Evolutionary conservation across 768 basidiomycete species (phyloP).

Genomic region (Trichaptum fuscoviolaceum): DNA sequence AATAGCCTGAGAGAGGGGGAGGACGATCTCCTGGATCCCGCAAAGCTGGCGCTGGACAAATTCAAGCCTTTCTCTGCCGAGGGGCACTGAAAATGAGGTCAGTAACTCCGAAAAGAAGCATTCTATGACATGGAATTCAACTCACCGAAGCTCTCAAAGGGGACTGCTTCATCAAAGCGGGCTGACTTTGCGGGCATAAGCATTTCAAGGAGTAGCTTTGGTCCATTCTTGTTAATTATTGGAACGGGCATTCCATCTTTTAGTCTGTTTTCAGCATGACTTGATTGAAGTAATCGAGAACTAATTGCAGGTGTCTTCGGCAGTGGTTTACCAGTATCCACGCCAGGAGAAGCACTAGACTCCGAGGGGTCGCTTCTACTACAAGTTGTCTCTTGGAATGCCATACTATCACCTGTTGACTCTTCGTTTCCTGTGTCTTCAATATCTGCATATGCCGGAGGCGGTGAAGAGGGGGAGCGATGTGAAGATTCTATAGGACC

Average conservation of each 20-base stretch:
- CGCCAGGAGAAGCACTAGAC: neutral
- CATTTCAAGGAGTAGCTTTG: neutral
- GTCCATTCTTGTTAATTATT: neutral
- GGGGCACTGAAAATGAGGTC: neutral
- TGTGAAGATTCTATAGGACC: neutral
- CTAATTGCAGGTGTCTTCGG: neutral
- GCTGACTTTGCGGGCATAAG: neutral
- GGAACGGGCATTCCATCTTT: neutral
- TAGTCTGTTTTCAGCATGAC: neutral
- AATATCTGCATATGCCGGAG: neutral
- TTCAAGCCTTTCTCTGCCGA: neutral
- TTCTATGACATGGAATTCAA: neutral
- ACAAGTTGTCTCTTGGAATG: neutral
- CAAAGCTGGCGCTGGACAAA: neutral
- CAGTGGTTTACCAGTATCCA: neutral
- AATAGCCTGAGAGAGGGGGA: neutral
- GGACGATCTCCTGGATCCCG: neutral
- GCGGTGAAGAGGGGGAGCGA: neutral
- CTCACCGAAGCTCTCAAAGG: neutral
- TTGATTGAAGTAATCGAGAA: neutral
- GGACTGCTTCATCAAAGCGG: neutral
- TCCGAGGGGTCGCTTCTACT: neutral
- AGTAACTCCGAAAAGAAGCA: neutral
- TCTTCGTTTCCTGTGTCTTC: neutral
- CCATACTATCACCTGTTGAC: neutral